Evolutionary conservation across 306 rosid genomes (phyloP).

Genomic region (Pterocarpus macrocarpus): DNA sequence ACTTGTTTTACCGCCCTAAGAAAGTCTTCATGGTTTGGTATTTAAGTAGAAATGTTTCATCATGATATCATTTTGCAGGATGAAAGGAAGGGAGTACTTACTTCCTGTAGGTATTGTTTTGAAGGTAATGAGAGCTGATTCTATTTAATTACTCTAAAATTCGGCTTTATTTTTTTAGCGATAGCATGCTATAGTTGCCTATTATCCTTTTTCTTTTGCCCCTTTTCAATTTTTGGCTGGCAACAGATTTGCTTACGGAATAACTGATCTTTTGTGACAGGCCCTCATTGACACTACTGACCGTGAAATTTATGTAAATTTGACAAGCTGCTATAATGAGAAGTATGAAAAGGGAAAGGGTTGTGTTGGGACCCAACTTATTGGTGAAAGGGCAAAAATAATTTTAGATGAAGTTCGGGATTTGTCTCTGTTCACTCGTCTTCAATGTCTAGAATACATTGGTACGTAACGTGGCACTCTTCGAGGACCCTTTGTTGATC

Average conservation of each 20-base stretch:
- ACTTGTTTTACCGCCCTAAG: neutral
- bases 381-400: constrained; percentile 85
- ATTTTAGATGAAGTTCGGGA: constrained; percentile 85
- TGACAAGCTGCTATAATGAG: constrained; percentile 76
- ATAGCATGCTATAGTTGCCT: constrained; percentile 1
- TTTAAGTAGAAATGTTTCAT: constrained; percentile 18
- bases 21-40: constrained; percentile 43
- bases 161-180: neutral
- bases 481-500: constrained; percentile 21
- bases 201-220: neutral
- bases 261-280: constrained; percentile 54
- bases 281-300: constrained; percentile 84
- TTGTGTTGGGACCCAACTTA: constrained; percentile 85
- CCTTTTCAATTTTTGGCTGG: constrained; percentile 27
- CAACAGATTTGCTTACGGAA: constrained; percentile 23
- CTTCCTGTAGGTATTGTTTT: constrained; percentile 92
- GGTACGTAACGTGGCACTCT: constrained; percentile 59
- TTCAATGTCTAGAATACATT: constrained; percentile 79
- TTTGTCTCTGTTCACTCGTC: constrained; percentile 67
- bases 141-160: constrained; percentile 15
- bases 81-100: constrained; percentile 85
- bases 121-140: constrained; percentile 62
- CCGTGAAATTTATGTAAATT: constrained; percentile 72
- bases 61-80: constrained; percentile 65
- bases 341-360: constrained; percentile 77